These are phyloP conservation scores for Mycosphaerelloides madeirae DNA, from an alignment of 2,329 filamentous ascomycete species.

Conservation along the genomic window DNA sequence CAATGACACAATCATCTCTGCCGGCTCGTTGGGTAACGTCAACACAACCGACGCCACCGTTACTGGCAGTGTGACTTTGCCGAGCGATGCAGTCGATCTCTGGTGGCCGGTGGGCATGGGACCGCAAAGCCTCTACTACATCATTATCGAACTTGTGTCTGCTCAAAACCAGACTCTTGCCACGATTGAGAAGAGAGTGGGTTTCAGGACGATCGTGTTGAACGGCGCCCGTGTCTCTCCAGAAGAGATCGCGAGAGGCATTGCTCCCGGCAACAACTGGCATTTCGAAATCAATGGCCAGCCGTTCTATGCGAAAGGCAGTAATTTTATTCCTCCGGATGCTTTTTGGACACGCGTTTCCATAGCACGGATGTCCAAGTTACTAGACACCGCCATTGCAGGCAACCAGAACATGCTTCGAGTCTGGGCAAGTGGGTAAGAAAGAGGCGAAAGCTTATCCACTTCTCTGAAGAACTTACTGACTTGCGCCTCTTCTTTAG, in stretches of 20 bases:
- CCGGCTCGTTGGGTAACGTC: conserved; percentile 38
- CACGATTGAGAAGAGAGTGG: conserved; percentile 51
- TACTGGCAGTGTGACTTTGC: conserved; percentile 46
- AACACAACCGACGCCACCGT: conserved; percentile 42
- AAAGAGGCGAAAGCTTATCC: too few species aligned
- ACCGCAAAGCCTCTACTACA: conserved; percentile 53
- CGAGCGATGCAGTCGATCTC: conserved; percentile 45
- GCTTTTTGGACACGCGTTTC: conserved; percentile 60
- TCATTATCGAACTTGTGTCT: conserved; percentile 48
- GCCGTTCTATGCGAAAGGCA: conserved; percentile 61
- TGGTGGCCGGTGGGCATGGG: conserved; percentile 61
- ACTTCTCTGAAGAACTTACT: too few species aligned
- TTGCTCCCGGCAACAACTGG: conserved; percentile 56
- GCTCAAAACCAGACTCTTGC: conserved; percentile 33
- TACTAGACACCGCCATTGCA: conserved; percentile 53
- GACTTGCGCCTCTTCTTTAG: conserved; percentile 29
- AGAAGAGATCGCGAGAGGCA: conserved; percentile 49
- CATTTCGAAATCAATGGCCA: conserved; percentile 63
- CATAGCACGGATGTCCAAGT: conserved; percentile 44
- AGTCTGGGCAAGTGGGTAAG: conserved; percentile 50
- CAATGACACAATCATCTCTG: conserved; percentile 39
- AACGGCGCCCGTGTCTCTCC: conserved; percentile 53
- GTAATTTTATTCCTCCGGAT: conserved; percentile 60
- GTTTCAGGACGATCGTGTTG: conserved; percentile 59
- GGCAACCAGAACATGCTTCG: conserved; percentile 63